phyloP scores from a whole-genome alignment of 2,329 filamentous ascomycete genomes.

The Sporothrix schenckii region DNA sequence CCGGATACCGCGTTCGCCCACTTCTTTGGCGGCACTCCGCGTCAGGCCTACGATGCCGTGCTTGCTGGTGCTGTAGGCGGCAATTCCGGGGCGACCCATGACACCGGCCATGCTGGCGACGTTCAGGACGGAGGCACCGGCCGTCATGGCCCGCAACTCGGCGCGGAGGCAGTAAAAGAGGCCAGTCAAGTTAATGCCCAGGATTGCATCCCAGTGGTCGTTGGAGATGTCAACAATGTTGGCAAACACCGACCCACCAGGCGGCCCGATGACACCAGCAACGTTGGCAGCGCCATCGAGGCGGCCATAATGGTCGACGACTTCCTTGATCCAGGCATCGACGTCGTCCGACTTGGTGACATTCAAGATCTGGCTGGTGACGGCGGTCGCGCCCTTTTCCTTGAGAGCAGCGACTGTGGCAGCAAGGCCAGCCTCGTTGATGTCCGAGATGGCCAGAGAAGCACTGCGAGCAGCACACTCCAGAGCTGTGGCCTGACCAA shows the following conservation, averaged over 20 bases:
- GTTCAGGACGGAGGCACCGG: constrained; percentile 41
- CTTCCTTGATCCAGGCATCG: constrained; percentile 53
- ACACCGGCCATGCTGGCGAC: constrained; percentile 32
- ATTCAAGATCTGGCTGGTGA: not conserved
- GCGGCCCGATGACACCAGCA: constrained; percentile 51
- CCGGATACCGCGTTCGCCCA: constrained; percentile 49
- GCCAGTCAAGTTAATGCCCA: constrained; percentile 54
- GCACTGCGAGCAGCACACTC: constrained; percentile 48
- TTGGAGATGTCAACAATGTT: constrained; percentile 50
- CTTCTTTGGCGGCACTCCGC: constrained; percentile 44
- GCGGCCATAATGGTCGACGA: constrained; percentile 53
- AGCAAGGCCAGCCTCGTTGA: constrained; percentile 44
- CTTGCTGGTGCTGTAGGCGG: constrained; percentile 47
- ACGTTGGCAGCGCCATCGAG: constrained; percentile 60
- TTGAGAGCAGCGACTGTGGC: constrained; percentile 14
- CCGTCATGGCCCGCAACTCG: constrained; percentile 33
- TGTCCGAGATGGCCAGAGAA: constrained; percentile 50
- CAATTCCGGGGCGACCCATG: constrained; percentile 44
- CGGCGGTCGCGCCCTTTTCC: not conserved
- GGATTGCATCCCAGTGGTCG: constrained; percentile 54
- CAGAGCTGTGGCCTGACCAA: constrained; percentile 50
- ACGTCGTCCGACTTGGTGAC: constrained; percentile 44
- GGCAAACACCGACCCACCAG: constrained; percentile 45
- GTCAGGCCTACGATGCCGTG: constrained; percentile 46
- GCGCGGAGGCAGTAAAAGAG: constrained; percentile 55